phyloP scores from a whole-genome alignment of 805 yeast species.

The Myxozyma lipomycoides region DNA sequence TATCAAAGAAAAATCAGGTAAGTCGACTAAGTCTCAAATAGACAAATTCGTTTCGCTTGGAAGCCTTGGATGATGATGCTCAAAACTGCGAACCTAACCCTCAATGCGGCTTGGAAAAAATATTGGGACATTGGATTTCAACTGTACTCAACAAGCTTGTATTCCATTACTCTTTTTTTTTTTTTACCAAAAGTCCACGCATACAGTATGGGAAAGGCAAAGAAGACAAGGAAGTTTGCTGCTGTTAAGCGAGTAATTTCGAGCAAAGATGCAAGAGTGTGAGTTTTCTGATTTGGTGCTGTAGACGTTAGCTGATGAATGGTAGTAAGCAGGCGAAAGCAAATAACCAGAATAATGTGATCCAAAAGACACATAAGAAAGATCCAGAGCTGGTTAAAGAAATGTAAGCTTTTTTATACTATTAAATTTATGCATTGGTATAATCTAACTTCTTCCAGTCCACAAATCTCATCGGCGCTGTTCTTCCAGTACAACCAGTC shows the following conservation, averaged over 20 bases:
- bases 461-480: slow-evolving; percentile 92
- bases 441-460: slow-evolving; percentile 43
- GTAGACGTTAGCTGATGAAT: no score
- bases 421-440: neutral
- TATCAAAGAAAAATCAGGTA: no score
- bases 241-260: slow-evolving; percentile 77
- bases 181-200: no score
- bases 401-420: slow-evolving; percentile 36
- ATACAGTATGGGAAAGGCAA: slow-evolving; percentile 94
- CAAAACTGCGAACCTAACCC: no score
- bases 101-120: neutral
- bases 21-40: no score
- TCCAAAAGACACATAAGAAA: slow-evolving; percentile 43
- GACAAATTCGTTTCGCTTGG: no score
- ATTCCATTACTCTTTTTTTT: no score
- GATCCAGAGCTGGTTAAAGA: slow-evolving; percentile 75
- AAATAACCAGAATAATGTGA: slow-evolving; percentile 41
- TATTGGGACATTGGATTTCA: neutral
- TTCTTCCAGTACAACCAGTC: slow-evolving; percentile 93
- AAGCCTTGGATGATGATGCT: no score
- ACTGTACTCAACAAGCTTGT: no score
- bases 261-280: slow-evolving; percentile 63
- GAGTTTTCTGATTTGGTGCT: slow-evolving; percentile 34
- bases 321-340: slow-evolving; percentile 3
- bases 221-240: slow-evolving; percentile 96